Evolutionary conservation across 2,329 filamentous ascomycete species (phyloP), one percentile per base, ranked within the genome.

Genomic region (Alternaria burnsii): DNA sequence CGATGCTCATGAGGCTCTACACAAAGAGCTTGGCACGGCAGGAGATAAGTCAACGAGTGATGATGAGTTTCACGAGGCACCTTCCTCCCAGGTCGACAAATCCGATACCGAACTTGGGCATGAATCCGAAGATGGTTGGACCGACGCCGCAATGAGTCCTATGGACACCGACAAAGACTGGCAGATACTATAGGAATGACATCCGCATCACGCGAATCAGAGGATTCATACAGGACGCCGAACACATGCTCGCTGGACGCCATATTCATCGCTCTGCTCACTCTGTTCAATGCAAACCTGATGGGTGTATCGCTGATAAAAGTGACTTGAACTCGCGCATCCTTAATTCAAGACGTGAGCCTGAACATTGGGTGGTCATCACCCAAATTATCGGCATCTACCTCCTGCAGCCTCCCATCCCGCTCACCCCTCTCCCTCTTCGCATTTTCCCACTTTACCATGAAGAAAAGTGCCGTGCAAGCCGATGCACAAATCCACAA

Each of bases 321-420:
- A 30, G 28, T 30, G 11, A 8, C 30, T 20, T 34, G 46, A 4
- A 30, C 10, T 16, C 3, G 18, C 1, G 1, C 30, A 48, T 36
- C 30, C 30, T 10, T 36, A 8, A 26, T 18, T 59, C 56, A 59
- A 43, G 71, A 76, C 10, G 74, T 76, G 62, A 83, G 82, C 48
- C 82, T 79, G 67, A 84, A 86, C 24, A 73, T 73, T 4, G 83
- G 84, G 71, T 86, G 83, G 58, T 84, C 80, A 60, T 86, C 84
- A 0, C 84, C 84, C 66, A 86, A 75, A 61, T 86, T 85, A 47
- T 80, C 77, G 11, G 78, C 69, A 70, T 84, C 81, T 24, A 77
- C 74, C 28, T 74, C 76, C 12, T 71, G 61, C 24, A 85, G 70
- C 38, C 83, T 76, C 44, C 77, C 71, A 65, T 85, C 82, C 43